Conservation (phyloP, 345 rosid species). For the Aquilaria malaccensis region DNA sequence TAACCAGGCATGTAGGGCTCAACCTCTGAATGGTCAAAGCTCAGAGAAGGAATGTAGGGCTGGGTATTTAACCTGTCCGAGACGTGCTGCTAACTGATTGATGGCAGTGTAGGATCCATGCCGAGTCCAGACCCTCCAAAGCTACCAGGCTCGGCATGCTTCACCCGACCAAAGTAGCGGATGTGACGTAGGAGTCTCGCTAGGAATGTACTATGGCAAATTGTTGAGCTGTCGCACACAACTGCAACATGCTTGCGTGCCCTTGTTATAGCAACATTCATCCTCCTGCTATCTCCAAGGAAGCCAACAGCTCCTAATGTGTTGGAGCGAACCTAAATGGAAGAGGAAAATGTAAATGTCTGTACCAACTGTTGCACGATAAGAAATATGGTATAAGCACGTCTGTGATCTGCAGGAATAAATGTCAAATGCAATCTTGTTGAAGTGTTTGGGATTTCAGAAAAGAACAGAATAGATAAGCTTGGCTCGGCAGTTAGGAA, state of each 20-base stretch:
- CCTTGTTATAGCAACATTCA: constrained; percentile 91
- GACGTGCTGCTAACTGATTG: constrained; percentile 36
- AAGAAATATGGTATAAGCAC: neutral
- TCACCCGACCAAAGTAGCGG: constrained; percentile 82
- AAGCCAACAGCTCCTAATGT: constrained; percentile 86
- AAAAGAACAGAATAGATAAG: too few species aligned
- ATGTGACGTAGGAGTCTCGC: constrained; percentile 86
- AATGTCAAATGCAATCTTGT: too few species aligned
- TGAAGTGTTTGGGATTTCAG: too few species aligned
- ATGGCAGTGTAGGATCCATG: constrained; percentile 87
- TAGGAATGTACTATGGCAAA: constrained; percentile 89
- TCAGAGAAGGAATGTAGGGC: neutral
- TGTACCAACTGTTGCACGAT: neutral
- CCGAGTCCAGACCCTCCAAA: constrained; percentile 85
- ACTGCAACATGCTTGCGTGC: constrained; percentile 81
- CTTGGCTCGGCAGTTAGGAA: too few species aligned
- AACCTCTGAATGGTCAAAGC: constrained; percentile 12
- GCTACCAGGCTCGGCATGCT: constrained; percentile 75
- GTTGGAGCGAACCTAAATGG: constrained; percentile 74
- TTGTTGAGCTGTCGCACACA: constrained; percentile 92
- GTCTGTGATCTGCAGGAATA: neutral
- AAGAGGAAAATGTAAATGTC: neutral
- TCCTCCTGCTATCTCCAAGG: constrained; percentile 85
- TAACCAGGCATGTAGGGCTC: constrained; percentile 1
- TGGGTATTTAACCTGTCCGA: constrained; percentile 3